Evolutionary conservation across 169 alveolate genomes (phyloP).

Genomic region (Cystoisospora suis): DNA sequence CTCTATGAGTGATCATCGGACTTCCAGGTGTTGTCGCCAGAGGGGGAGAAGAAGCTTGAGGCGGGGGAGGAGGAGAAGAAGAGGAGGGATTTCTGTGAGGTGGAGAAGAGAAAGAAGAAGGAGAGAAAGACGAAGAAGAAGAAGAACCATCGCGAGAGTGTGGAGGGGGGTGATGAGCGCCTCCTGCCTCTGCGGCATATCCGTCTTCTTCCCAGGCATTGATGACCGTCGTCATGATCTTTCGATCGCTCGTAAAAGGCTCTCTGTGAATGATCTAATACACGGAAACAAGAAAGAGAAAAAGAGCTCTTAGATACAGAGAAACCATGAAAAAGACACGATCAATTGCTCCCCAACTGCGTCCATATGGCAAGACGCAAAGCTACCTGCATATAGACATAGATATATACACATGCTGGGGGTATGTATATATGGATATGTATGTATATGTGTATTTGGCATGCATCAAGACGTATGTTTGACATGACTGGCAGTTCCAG

Average conservation of each 20-base stretch:
- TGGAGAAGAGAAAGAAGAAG: neutral
- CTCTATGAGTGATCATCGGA: conserved; percentile 36
- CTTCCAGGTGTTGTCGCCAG: neutral
- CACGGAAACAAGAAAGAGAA: neutral
- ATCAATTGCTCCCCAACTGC: too few species aligned
- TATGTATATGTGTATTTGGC: too few species aligned
- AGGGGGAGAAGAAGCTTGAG: neutral
- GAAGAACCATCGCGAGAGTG: neutral
- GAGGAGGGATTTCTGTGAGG: neutral
- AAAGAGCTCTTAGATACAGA: neutral
- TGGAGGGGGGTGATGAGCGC: neutral
- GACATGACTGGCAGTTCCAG: too few species aligned
- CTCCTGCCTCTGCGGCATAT: neutral
- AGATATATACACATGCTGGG: too few species aligned
- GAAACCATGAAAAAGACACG: neutral
- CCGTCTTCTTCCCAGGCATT: conserved; percentile 1
- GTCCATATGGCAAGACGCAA: too few species aligned
- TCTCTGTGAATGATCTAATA: neutral
- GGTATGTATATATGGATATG: too few species aligned
- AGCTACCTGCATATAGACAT: too few species aligned
- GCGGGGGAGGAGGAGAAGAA: neutral
- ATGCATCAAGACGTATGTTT: too few species aligned
- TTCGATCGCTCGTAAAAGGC: conserved; percentile 79
- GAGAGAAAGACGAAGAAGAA: neutral
- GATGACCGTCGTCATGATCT: conserved; percentile 81